These are phyloP conservation scores for Rhodotorula sp. DNA, from an alignment of 1,284 basidiomycete genomes.

Conservation along the genomic window DNA sequence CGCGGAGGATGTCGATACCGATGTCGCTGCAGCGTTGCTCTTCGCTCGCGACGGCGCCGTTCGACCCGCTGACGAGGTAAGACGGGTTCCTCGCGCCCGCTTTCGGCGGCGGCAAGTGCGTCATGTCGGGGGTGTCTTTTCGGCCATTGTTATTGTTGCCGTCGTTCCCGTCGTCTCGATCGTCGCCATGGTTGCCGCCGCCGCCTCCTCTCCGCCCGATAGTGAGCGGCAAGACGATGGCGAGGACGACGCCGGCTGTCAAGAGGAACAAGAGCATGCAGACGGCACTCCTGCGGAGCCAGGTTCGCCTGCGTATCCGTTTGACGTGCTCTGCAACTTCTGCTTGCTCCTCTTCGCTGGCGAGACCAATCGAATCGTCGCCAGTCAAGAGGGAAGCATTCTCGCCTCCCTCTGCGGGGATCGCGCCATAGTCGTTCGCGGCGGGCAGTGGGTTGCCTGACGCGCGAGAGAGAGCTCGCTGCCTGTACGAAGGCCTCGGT, in stretches of 20 bases:
- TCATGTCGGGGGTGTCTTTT: slow-evolving; percentile 33
- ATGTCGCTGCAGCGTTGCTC: slow-evolving; percentile 78
- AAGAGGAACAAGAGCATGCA: slow-evolving; percentile 17
- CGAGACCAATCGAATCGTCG: background rate
- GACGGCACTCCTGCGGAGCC: background rate
- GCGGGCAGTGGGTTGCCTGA: slow-evolving; percentile 23
- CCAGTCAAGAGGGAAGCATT: background rate
- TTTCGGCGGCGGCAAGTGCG: slow-evolving; percentile 41
- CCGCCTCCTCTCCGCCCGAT: slow-evolving; percentile 7
- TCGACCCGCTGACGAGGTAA: slow-evolving; percentile 66
- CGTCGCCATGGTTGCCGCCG: background rate
- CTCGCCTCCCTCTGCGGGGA: background rate
- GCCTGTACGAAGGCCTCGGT: slow-evolving; percentile 26
- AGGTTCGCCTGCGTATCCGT: slow-evolving; percentile 1
- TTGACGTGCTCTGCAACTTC: background rate
- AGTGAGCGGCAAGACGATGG: slow-evolving; percentile 28
- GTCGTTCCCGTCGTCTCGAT: background rate
- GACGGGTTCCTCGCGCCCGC: slow-evolving; percentile 61
- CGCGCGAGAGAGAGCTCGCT: slow-evolving; percentile 32
- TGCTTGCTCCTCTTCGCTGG: background rate
- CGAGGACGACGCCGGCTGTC: slow-evolving; percentile 24
- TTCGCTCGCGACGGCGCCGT: slow-evolving; percentile 84
- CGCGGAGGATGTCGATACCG: slow-evolving; percentile 61
- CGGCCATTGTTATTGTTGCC: slow-evolving; percentile 9
- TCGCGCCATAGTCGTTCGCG: background rate